Percentiles rank a stretch among this genome's conserved stretches.
Evolutionary conservation across 176 grass and related monocot genomes (phyloP).

Genomic region (Poa pratensis): DNA sequence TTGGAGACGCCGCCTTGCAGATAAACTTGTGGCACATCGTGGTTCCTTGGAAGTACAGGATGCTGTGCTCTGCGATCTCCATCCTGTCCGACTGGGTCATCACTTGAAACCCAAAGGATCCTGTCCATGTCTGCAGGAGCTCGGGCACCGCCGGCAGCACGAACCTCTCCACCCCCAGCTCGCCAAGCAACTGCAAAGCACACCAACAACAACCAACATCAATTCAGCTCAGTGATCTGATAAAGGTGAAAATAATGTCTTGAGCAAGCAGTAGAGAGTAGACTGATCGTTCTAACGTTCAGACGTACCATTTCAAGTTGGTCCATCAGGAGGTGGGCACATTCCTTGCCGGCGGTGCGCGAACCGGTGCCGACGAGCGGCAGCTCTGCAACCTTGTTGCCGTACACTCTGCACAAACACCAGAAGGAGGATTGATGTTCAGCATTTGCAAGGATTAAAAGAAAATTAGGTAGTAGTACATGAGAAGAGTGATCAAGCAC

Average conservation of each 20-base stretch:
- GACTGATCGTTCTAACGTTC: not conserved
- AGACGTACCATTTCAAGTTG: constrained; percentile 45
- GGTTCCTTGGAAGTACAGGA: constrained; percentile 58
- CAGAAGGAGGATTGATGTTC: not conserved
- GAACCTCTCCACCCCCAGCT: constrained; percentile 44
- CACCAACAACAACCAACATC: not conserved
- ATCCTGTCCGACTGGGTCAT: constrained; percentile 33
- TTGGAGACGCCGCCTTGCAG: not conserved
- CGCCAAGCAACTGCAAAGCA: constrained; percentile 43
- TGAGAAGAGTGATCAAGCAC: not conserved
- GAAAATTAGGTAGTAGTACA: not conserved
- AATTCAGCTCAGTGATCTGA: not conserved
- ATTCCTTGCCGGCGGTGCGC: constrained; percentile 54
- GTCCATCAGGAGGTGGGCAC: constrained; percentile 51
- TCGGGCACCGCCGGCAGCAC: constrained; percentile 52
- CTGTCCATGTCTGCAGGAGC: constrained; percentile 50
- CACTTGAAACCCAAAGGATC: constrained; percentile 40
- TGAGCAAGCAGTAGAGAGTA: not conserved
- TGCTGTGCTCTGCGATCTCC: constrained; percentile 37
- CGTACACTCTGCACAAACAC: constrained; percentile 54
- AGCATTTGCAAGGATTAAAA: not conserved
- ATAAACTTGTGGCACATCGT: constrained; percentile 57
- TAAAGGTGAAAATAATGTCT: not conserved
- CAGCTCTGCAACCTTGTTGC: constrained; percentile 59
- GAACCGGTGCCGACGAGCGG: constrained; percentile 61